phyloP scores from a whole-genome alignment of 768 basidiomycete genomes.

The Mycena venus region DNA sequence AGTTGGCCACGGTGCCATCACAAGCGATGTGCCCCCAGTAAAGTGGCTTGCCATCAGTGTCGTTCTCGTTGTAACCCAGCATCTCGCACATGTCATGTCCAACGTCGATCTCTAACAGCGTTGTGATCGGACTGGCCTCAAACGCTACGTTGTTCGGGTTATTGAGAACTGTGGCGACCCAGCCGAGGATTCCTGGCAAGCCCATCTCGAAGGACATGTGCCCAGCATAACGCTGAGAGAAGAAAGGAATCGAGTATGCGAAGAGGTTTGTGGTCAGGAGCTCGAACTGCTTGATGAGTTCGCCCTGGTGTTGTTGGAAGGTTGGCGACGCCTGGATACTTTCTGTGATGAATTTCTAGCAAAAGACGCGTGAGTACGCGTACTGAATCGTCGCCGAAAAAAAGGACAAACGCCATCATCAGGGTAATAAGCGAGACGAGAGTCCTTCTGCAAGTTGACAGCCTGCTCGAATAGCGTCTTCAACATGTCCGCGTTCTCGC shows the following conservation, averaged over 20 bases:
- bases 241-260: slow-evolving; percentile 53
- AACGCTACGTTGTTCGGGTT: slow-evolving; percentile 62
- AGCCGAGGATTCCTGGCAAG: slow-evolving; percentile 47
- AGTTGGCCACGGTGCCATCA: slow-evolving; percentile 60
- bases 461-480: slow-evolving; percentile 40
- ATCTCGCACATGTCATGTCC: slow-evolving; percentile 56
- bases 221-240: slow-evolving; percentile 53
- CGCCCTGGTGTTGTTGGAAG: slow-evolving; percentile 26
- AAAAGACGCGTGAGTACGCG: slow-evolving; percentile 10
- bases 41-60: slow-evolving; percentile 17
- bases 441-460: slow-evolving; percentile 38
- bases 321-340: slow-evolving; percentile 35
- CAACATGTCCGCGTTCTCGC: slow-evolving; percentile 50
- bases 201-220: slow-evolving; percentile 55
- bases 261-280: slow-evolving; percentile 39
- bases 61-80: slow-evolving; percentile 49
- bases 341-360: slow-evolving; percentile 17
- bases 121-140: slow-evolving; percentile 56
- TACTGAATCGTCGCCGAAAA: slow-evolving; percentile 29
- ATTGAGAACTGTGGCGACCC: slow-evolving; percentile 42
- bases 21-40: slow-evolving; percentile 61
- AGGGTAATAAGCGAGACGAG: slow-evolving; percentile 43
- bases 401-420: slow-evolving; percentile 46
- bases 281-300: slow-evolving; percentile 36
- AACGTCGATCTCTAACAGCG: slow-evolving; percentile 52